phyloP scores from a whole-genome alignment of 2,329 filamentous ascomycete genomes.

The Pseudogymnoascus sp. region DNA sequence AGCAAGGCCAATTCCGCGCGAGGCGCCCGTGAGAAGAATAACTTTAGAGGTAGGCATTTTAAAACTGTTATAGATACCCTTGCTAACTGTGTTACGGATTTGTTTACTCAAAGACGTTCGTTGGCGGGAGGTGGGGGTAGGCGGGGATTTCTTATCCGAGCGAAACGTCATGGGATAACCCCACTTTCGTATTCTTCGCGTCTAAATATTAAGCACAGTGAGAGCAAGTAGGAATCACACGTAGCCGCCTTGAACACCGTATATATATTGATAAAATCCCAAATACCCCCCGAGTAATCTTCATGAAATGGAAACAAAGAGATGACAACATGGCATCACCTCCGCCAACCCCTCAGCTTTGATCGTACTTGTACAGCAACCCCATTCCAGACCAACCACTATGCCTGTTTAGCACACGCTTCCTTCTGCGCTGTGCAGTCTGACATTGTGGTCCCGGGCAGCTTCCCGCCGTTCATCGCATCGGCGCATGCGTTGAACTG shows the following conservation, averaged over 20 bases:
- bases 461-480: constrained; percentile 42
- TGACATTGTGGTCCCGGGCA: constrained; percentile 14
- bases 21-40: constrained; percentile 61
- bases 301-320: constrained; percentile 2
- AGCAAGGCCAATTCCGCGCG: constrained; percentile 53
- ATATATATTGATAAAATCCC: not conserved
- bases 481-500: constrained; percentile 54
- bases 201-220: not conserved
- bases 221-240: not conserved
- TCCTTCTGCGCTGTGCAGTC: constrained; percentile 20
- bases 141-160: not conserved
- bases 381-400: not conserved
- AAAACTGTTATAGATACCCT: not conserved
- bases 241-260: not conserved
- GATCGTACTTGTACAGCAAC: not conserved
- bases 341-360: not conserved
- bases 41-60: constrained; percentile 47
- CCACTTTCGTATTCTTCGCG: not conserved
- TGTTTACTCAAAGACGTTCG: not conserved
- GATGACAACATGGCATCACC: not conserved
- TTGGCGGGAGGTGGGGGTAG: not conserved
- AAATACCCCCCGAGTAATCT: not conserved
- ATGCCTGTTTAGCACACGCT: constrained; percentile 12
- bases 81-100: not conserved
- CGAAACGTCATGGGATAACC: not conserved